phyloP scores from a whole-genome alignment of 257 asterid genomes.

The Striga asiatica region DNA sequence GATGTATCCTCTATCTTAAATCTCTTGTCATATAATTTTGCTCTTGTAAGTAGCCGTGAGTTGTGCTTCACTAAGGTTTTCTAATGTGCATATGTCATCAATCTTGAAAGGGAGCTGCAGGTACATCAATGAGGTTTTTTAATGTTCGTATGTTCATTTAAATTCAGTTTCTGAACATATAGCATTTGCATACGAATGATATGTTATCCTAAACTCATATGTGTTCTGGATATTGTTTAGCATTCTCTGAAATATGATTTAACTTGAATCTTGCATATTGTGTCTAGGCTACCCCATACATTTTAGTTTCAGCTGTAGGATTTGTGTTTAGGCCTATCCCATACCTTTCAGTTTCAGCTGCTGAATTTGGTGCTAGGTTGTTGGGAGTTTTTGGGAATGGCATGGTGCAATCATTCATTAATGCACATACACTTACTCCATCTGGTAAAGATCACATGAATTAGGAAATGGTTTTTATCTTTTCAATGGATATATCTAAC shows the following conservation, averaged over 20 bases:
- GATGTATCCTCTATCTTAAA: no score
- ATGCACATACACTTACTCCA: conserved; percentile 82
- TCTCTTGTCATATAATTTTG: no score
- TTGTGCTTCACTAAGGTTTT: no score
- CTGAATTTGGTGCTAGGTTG: conserved; percentile 97
- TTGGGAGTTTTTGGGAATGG: conserved; percentile 95
- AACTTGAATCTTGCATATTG: conserved; percentile 8
- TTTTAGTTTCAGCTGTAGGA: no score
- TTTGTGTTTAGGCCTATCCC: no score
- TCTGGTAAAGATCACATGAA: conserved; percentile 34
- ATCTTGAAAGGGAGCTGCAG: conserved; percentile 83
- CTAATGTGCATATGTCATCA: conserved; percentile 80
- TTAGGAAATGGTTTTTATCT: conserved; percentile 2
- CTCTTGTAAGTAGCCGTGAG: no score
- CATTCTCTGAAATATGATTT: conserved; percentile 6
- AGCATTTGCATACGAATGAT: not conserved
- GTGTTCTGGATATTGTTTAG: conserved; percentile 1
- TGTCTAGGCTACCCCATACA: conserved; percentile 73
- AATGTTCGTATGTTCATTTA: not conserved
- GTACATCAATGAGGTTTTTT: conserved; percentile 24
- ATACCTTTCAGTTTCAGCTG: conserved; percentile 82
- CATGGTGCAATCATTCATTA: conserved; percentile 93
- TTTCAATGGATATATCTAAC: conserved; percentile 5
- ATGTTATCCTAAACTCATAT: not conserved
- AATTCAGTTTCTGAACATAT: not conserved